Evolutionary conservation across 768 basidiomycete genomes (phyloP), one percentile per base, ranked within the genome.

Genomic region (Tulasnella sp.): DNA sequence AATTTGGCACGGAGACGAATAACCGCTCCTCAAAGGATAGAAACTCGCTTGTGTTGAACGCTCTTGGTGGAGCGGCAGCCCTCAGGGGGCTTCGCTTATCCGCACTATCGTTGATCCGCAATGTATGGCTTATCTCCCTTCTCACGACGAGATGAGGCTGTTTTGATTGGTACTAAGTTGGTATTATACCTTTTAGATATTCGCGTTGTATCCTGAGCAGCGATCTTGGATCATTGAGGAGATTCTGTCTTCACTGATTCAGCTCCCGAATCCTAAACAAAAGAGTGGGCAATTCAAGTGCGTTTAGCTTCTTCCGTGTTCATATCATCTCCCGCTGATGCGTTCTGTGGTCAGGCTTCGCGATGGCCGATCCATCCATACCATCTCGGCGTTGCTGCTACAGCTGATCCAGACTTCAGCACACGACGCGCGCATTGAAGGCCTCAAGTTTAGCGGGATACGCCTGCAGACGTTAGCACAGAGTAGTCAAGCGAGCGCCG

Each of bases 171-270:
- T n/a, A n/a, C n/a, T n/a, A n/a, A n/a, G n/a, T n/a, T n/a, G n/a
- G n/a, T n/a, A n/a, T n/a, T n/a, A n/a, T n/a, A n/a, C n/a, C n/a
- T n/a, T 54, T 0, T 65, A 96, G 93, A 84, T 93, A 30, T 98
- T 96, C 65, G 88, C 89, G 11, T 87, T 85, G 63, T 84, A 97
- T 66, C 83, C 88, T 63, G 85, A 85, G 44, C 96, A 99, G 69
- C 75, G 96, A 8, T 82, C 85, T 0, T 96, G 92, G 92, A 94
- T 98, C 63, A 85, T 98, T n/a, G 93, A 98, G 68, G 96, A 98
- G 70, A 93, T 98, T 31, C 67, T 99, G 25, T 80, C 82, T 8
- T 93, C 91, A 0, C 73, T 98, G 55, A 92, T 87, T 65, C 93
- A 91, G 70, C 75, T 93, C 22, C 87, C 90, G 2, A 88, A 92